phyloP scores from a whole-genome alignment of 164 flowering plant genomes.

The Stephania cephalantha region DNA sequence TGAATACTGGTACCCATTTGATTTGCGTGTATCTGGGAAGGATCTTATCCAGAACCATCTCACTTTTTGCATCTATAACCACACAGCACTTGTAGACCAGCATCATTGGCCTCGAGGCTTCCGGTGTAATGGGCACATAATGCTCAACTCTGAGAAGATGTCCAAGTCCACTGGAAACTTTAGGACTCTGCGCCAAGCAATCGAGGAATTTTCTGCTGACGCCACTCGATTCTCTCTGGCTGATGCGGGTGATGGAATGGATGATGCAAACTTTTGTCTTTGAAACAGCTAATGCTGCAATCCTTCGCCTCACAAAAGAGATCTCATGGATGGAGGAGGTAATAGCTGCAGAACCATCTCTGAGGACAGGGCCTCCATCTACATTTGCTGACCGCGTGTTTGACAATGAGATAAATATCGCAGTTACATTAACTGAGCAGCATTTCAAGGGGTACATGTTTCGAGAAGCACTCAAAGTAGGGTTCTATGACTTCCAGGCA shows the following conservation, averaged over 20 bases:
- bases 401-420: slow-evolving; percentile 78
- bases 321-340: slow-evolving; percentile 87
- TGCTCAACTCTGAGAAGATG: slow-evolving; percentile 93
- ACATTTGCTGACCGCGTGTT: slow-evolving; percentile 81
- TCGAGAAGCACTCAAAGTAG: slow-evolving; percentile 80
- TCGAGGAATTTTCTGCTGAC: slow-evolving; percentile 85
- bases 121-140: slow-evolving; percentile 85
- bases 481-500: slow-evolving; percentile 86
- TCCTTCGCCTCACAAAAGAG: slow-evolving; percentile 76
- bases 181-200: slow-evolving; percentile 70
- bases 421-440: slow-evolving; percentile 56
- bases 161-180: slow-evolving; percentile 96
- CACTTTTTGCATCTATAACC: slow-evolving; percentile 81
- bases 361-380: slow-evolving; percentile 50
- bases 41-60: slow-evolving; percentile 92
- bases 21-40: slow-evolving; percentile 85
- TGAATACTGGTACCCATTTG: slow-evolving; percentile 95
- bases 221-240: slow-evolving; percentile 88
- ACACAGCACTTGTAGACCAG: slow-evolving; percentile 63
- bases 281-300: slow-evolving; percentile 86
- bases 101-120: slow-evolving; percentile 79
- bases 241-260: slow-evolving; percentile 97
- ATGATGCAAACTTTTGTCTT: slow-evolving; percentile 92
- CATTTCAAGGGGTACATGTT: slow-evolving; percentile 60
- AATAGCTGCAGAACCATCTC: slow-evolving; percentile 47